These are phyloP conservation scores for Byssothecium circinans DNA, from an alignment of 2,329 filamentous ascomycete species.

Conservation along the genomic window DNA sequence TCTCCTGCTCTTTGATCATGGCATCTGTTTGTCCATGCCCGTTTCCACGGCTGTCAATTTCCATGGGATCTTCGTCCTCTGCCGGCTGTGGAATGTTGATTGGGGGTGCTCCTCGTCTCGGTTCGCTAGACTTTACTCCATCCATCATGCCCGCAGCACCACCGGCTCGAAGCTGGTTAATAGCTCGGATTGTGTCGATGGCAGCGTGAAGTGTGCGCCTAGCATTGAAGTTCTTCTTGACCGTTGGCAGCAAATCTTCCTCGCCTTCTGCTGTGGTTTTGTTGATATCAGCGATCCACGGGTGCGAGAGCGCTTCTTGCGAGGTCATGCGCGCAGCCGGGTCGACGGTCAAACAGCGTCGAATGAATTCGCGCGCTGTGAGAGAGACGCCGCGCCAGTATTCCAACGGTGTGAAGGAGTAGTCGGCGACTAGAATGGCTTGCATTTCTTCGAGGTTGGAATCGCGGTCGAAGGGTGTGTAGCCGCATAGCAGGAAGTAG, in stretches of 20 bases:
- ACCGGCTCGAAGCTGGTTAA: conserved; percentile 67
- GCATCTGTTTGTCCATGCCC: conserved; percentile 63
- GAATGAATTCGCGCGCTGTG: conserved; percentile 85
- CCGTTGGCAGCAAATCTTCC: conserved; percentile 62
- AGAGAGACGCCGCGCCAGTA: conserved; percentile 95
- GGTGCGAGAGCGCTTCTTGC: conserved; percentile 70
- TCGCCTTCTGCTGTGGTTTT: conserved; percentile 46
- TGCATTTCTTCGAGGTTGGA: conserved; percentile 99
- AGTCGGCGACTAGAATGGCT: conserved; percentile 94
- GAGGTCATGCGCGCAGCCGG: conserved; percentile 85
- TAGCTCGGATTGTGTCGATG: conserved; percentile 68
- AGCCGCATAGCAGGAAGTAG: conserved; percentile 96
- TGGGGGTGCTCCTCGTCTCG: conserved; percentile 42
- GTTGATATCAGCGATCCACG: conserved; percentile 64
- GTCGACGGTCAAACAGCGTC: conserved; percentile 87
- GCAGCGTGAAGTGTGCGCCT: conserved; percentile 66
- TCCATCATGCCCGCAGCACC: conserved; percentile 63
- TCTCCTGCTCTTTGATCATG: conserved; percentile 63
- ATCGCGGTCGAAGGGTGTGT: conserved; percentile 97
- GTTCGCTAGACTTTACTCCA: conserved; percentile 60
- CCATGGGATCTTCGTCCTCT: conserved; percentile 48
- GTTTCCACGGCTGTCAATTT: conserved; percentile 61
- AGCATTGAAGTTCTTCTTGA: conserved; percentile 73
- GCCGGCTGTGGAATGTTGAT: conserved; percentile 39
- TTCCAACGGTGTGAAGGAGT: conserved; percentile 89